These are phyloP conservation scores for Teunomyces kruisii DNA, from an alignment of 805 yeast species.

Conservation along the genomic window DNA sequence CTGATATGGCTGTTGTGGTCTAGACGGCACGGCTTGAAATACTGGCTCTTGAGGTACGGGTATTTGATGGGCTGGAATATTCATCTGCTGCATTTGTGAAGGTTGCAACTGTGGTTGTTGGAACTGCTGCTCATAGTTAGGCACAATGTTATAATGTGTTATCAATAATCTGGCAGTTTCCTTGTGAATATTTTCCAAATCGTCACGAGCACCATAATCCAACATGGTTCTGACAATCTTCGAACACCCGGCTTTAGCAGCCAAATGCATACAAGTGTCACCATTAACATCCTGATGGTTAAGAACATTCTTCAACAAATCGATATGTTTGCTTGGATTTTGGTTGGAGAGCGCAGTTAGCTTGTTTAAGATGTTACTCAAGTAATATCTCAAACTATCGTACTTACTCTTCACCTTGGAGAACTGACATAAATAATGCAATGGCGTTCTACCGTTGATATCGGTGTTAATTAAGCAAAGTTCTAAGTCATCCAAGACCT, in stretches of 20 bases:
- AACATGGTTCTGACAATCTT: conserved; percentile 77
- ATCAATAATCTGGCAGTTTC: conserved; percentile 47
- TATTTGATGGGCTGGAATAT: background rate
- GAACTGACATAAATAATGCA: conserved; percentile 81
- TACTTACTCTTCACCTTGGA: conserved; percentile 65
- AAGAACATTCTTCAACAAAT: conserved; percentile 58
- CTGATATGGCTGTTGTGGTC: conserved; percentile 2
- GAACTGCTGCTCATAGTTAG: conserved; percentile 7
- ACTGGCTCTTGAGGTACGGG: background rate
- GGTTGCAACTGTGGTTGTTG: conserved; percentile 5
- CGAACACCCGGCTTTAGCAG: conserved; percentile 63
- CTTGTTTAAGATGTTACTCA: conserved; percentile 73
- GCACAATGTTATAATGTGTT: conserved; percentile 36
- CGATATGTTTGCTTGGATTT: conserved; percentile 48
- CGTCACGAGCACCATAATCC: conserved; percentile 79
- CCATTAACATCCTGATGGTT: conserved; percentile 83
- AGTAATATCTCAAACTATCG: conserved; percentile 80
- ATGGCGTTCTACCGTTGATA: conserved; percentile 66
- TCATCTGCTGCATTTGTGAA: conserved; percentile 8
- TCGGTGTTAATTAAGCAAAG: conserved; percentile 81
- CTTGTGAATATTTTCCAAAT: conserved; percentile 40
- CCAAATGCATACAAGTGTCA: conserved; percentile 81
- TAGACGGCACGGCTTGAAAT: background rate
- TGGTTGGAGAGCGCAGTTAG: conserved; percentile 48
- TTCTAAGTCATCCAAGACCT: conserved; percentile 70